Evolutionary conservation across 176 grass and related monocot genomes (phyloP).

Genomic region (Guadua angustifolia): DNA sequence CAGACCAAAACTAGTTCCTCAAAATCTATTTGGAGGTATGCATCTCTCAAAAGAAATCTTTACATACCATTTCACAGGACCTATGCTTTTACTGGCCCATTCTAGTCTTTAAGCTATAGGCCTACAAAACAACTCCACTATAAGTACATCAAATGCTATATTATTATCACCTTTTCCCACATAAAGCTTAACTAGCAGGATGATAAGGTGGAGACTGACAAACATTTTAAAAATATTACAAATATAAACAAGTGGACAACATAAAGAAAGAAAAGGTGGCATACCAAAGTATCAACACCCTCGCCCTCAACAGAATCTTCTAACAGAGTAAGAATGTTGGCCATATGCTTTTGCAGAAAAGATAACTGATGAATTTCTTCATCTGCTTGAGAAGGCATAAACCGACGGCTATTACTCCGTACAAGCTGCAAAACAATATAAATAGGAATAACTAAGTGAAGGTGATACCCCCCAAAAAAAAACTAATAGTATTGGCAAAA

Average conservation of each 20-base stretch:
- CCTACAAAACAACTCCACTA: not conserved
- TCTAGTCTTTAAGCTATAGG: not conserved
- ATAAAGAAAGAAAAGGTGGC: conserved; percentile 8
- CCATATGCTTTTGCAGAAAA: conserved; percentile 95
- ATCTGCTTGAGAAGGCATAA: conserved; percentile 90
- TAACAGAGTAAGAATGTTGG: conserved; percentile 83
- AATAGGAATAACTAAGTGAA: conserved; percentile 28
- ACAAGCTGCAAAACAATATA: conserved; percentile 74
- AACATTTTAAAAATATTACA: not conserved
- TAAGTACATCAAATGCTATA: not conserved
- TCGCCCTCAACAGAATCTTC: conserved; percentile 70
- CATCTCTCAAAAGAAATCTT: not conserved
- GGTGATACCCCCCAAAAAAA: conserved; percentile 2
- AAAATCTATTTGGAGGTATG: conserved; percentile 22
- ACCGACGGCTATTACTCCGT: conserved; percentile 91
- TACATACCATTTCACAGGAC: conserved; percentile 5
- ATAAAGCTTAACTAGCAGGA: conserved; percentile 10
- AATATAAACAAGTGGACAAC: conserved; percentile 23
- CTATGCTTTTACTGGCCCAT: not conserved
- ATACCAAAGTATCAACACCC: conserved; percentile 81
- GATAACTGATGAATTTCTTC: conserved; percentile 96
- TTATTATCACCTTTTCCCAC: not conserved
- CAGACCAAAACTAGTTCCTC: not conserved
- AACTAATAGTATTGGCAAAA: conserved; percentile 24
- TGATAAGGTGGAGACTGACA: conserved; percentile 25